phyloP scores from a whole-genome alignment of 768 basidiomycete genomes.

The Pleurotus eryngii region DNA sequence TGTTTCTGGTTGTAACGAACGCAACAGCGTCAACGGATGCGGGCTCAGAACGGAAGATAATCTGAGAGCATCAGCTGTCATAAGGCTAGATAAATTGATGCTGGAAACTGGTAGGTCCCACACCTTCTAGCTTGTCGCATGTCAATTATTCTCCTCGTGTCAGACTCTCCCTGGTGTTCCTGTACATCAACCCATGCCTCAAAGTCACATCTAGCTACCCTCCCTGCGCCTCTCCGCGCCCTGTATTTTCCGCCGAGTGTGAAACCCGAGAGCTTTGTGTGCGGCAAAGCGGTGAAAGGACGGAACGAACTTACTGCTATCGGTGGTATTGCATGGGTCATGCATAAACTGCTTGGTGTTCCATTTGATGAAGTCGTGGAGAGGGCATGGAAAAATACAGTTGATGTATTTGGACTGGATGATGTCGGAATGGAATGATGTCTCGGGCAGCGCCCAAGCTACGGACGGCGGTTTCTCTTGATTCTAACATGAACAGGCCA shows the following conservation, averaged over 20 bases:
- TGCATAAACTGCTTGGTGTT: conserved; percentile 44
- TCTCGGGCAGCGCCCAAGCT: too few species aligned
- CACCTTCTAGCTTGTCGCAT: background rate
- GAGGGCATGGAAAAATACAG: conserved; percentile 61
- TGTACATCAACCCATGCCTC: conserved; percentile 66
- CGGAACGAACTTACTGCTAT: conserved; percentile 70
- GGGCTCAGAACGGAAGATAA: conserved; percentile 72
- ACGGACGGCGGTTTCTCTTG: too few species aligned
- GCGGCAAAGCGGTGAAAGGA: conserved; percentile 67
- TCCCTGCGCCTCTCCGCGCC: conserved; percentile 43
- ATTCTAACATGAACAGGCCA: too few species aligned
- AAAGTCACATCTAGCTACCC: conserved; percentile 39
- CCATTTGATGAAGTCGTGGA: conserved; percentile 54
- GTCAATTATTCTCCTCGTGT: background rate
- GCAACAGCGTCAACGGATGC: conserved; percentile 65
- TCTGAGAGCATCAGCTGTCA: conserved; percentile 46
- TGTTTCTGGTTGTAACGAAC: too few species aligned
- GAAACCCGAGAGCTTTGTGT: conserved; percentile 55
- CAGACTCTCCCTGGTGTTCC: conserved; percentile 76
- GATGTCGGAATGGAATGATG: background rate
- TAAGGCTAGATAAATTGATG: conserved; percentile 60
- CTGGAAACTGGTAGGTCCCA: conserved; percentile 67
- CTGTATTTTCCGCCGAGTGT: conserved; percentile 50
- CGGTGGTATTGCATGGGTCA: conserved; percentile 71
- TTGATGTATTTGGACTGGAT: conserved; percentile 51